Conservation (phyloP, 345 rosid genomes). For the Moricandia moricandioides region DNA sequence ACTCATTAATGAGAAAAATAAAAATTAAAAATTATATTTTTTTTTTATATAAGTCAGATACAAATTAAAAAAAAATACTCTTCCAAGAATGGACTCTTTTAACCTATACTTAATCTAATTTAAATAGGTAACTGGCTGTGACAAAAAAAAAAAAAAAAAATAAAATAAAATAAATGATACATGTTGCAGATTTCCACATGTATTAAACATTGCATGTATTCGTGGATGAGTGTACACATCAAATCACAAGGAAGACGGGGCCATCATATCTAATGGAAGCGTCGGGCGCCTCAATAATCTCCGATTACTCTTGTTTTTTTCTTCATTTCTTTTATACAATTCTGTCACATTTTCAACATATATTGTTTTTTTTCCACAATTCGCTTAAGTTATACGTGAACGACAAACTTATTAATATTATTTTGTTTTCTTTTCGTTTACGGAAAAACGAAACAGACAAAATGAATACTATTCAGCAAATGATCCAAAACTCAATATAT, state of each 20-base stretch:
- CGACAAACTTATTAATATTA: background rate
- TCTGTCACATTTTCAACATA: background rate
- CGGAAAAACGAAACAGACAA: background rate
- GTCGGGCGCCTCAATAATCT: conserved; percentile 25
- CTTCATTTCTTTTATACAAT: background rate
- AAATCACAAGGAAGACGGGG: conserved; percentile 20
- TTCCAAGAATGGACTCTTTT: too few relatives aligned
- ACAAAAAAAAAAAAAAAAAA: too few relatives aligned
- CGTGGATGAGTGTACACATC: background rate
- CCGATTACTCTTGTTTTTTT: background rate
- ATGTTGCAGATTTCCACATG: conserved; percentile 4
- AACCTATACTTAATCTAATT: too few relatives aligned
- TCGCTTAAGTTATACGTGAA: background rate
- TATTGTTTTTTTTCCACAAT: background rate
- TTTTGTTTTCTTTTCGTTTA: background rate
- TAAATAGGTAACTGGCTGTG: too few relatives aligned
- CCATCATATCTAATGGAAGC: conserved; percentile 36
- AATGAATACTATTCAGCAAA: background rate
- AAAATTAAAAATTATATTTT: too few relatives aligned
- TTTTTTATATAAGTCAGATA: too few relatives aligned
- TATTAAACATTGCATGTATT: background rate
- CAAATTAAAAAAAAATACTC: too few relatives aligned
- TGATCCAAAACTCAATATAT: background rate
- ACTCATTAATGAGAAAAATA: too few relatives aligned
- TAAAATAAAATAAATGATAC: too few relatives aligned